Conservation (phyloP, 352 stramenopile species). For the Phytophthora tubulina region DNA sequence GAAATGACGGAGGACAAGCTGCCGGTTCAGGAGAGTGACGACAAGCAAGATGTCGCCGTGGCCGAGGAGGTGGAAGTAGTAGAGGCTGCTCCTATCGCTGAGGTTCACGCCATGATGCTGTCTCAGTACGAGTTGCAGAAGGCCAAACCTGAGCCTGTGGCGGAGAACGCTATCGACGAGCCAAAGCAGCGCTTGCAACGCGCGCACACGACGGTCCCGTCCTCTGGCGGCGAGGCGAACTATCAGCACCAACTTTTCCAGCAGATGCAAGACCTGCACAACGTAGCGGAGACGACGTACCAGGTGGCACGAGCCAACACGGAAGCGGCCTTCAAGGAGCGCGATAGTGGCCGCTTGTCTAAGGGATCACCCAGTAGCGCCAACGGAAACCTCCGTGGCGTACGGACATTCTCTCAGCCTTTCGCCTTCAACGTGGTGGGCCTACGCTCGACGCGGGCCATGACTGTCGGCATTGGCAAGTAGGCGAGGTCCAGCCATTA, state of each 20-base stretch:
- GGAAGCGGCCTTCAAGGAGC: constrained; percentile 54
- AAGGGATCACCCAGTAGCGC: constrained; percentile 29
- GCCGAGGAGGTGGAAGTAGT: constrained; percentile 37
- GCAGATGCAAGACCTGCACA: constrained; percentile 80
- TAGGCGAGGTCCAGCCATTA: constrained; percentile 21
- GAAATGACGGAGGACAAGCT: not conserved
- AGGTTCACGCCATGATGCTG: constrained; percentile 38
- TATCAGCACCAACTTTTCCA: constrained; percentile 78
- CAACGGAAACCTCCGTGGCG: constrained; percentile 24
- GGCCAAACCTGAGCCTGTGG: constrained; percentile 5
- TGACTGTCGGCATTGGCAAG: constrained; percentile 44
- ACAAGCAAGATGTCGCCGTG: constrained; percentile 8
- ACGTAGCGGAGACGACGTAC: constrained; percentile 72
- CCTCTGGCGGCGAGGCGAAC: constrained; percentile 18
- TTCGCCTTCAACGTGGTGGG: constrained; percentile 56
- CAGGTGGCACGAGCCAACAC: constrained; percentile 69
- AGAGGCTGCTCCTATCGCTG: constrained; percentile 35
- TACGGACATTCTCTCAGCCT: constrained; percentile 52
- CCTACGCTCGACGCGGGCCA: constrained; percentile 48
- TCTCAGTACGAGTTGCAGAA: constrained; percentile 33
- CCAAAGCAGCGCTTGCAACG: constrained; percentile 25
- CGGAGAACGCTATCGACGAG: constrained; percentile 6
- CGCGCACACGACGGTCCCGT: constrained; percentile 42
- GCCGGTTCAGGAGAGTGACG: constrained; percentile 1
- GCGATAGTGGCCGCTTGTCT: constrained; percentile 42